Base-by-base conservation (phyloP, 192 early-diverging fungal species). In the Coemansia sp. region DNA sequence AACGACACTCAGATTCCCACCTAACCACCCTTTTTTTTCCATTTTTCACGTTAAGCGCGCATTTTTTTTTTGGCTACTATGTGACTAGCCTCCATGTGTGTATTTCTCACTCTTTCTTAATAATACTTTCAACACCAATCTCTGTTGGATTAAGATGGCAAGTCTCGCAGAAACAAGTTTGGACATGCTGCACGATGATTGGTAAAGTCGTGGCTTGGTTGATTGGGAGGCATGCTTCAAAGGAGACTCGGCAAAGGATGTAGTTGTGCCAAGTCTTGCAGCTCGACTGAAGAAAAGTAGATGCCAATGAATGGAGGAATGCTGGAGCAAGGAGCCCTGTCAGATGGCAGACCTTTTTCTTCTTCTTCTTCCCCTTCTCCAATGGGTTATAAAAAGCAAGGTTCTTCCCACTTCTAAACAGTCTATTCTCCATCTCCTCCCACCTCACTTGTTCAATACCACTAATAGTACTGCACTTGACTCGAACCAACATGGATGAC, bases 1-100 rank as follows among this genome's bases (percentile, higher is more conserved):
- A 57, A 66, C 1, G 73, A 76, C 41, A 46, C 73, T 9, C 76
- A 75, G 43, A 66, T 87, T 11, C 86, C 86, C 4, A 85, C 80
- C 24, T 87, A 73, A 63, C 46, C 18, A 27, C 27, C 27, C 27
- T 27, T 60, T 20, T 33, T 16, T 20, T 61, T 61, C 20, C 39
- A 36, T 33, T 3, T 38, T 61, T 38, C 31, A 38, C 58, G 31
- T 58, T 18, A 11, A 22, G 57, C 49, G n/a, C 22, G 49, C 49
- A n/a, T 27, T 27, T 27, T 27, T 27, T 27, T 50, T 58, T 18
- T 58, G 33, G 29, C 29, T 58, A n/a, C 29, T 58, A 6, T 58
- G 33, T 58, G 57, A 10, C 22, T 22, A 52, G 49, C 49, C n/a
- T 20, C n/a, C 27, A 57, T 34, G 57, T 18, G 31, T 60, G 16